Percentiles rank a stretch among this genome's conserved stretches.
These are phyloP conservation scores for Microsporum ferrugineum DNA, from an alignment of 2,329 filamentous ascomycete species.

Conservation along the genomic window DNA sequence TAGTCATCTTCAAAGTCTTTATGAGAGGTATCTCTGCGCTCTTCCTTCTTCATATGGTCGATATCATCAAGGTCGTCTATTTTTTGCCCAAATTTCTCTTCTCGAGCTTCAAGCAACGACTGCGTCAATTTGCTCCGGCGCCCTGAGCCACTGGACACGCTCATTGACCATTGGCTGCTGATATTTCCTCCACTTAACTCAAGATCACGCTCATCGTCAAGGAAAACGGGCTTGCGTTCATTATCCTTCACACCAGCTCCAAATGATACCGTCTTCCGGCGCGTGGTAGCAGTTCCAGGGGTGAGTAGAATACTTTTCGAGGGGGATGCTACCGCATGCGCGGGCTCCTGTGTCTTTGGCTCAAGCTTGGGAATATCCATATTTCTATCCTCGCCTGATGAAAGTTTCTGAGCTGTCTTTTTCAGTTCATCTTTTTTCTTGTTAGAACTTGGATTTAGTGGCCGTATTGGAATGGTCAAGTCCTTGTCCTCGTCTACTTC, in stretches of 20 bases:
- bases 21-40: slow-evolving; percentile 11
- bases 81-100: slow-evolving; percentile 13
- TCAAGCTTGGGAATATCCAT: slow-evolving; percentile 5
- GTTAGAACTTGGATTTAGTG: slow-evolving; percentile 10
- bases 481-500: slow-evolving; percentile 37
- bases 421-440: slow-evolving; percentile 6
- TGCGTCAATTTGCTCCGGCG: slow-evolving; percentile 32
- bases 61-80: slow-evolving; percentile 21
- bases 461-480: slow-evolving; percentile 14
- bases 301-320: slow-evolving; percentile 55
- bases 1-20: slow-evolving; percentile 2
- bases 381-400: slow-evolving; percentile 5
- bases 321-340: slow-evolving; percentile 36
- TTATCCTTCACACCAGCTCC: slow-evolving; percentile 47
- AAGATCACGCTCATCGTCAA: slow-evolving; percentile 34
- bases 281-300: slow-evolving; percentile 45
- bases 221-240: slow-evolving; percentile 39
- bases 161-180: slow-evolving; percentile 23
- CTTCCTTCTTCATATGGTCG: slow-evolving; percentile 11
- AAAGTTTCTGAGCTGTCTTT: slow-evolving; percentile 15
- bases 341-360: slow-evolving; percentile 10
- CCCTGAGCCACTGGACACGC: neutral
- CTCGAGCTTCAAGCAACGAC: slow-evolving; percentile 31
- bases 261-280: slow-evolving; percentile 52
- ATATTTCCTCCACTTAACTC: slow-evolving; percentile 36